phyloP scores from a whole-genome alignment of 352 stramenopile species.

The Discostella stelligera region DNA sequence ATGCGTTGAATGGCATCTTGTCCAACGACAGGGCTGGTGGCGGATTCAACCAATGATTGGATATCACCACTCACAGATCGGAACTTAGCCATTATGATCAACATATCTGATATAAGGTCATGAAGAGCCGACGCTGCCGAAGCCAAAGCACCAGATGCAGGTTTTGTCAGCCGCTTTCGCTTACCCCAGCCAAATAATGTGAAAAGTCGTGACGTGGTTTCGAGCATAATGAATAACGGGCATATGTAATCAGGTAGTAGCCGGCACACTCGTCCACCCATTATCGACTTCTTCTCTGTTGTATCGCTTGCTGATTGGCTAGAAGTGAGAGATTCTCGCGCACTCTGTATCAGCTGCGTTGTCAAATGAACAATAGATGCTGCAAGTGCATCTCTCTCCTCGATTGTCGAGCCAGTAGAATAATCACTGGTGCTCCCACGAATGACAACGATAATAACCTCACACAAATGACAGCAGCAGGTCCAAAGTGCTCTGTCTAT shows the following conservation, averaged over 20 bases:
- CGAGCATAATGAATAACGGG: conserved; percentile 61
- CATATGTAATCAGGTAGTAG: conserved; percentile 60
- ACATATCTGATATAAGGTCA: conserved; percentile 43
- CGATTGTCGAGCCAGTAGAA: conserved; percentile 47
- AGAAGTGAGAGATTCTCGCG: conserved; percentile 7
- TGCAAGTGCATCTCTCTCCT: conserved; percentile 46
- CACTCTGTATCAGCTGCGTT: conserved; percentile 14
- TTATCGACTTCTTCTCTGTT: neutral
- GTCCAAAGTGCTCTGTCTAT: conserved; percentile 30
- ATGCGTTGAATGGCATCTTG: conserved; percentile 25
- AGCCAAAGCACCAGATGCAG: conserved; percentile 49
- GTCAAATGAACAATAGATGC: conserved; percentile 38
- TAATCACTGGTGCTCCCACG: conserved; percentile 10
- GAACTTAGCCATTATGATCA: conserved; percentile 25
- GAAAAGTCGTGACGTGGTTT: conserved; percentile 59
- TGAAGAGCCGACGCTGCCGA: conserved; percentile 47
- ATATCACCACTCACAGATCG: conserved; percentile 19
- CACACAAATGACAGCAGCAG: conserved; percentile 24
- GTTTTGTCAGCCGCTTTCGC: conserved; percentile 64
- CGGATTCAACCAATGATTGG: conserved; percentile 6
- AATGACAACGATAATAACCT: conserved; percentile 38
- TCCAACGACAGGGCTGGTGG: conserved; percentile 4
- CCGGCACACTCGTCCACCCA: conserved; percentile 31
- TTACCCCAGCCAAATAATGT: conserved; percentile 73
- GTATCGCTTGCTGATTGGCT: neutral